Base-by-base conservation (phyloP, 202 grass and related monocot genomes). In the Musa balbisiana region DNA sequence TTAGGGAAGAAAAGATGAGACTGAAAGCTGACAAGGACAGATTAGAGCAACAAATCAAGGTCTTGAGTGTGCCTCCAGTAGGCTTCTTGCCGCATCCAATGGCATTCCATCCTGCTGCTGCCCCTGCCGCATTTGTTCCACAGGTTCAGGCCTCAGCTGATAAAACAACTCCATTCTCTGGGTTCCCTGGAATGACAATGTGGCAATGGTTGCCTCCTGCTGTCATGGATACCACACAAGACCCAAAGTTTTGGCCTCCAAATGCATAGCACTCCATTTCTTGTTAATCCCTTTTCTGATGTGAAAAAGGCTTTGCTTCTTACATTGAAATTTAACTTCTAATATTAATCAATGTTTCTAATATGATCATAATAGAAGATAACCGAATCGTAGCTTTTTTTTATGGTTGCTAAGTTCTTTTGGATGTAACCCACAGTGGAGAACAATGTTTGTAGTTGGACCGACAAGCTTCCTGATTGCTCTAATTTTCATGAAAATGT, bases 181-280 rank as follows among this genome's bases (percentile, higher is more conserved):
- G 78, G 0, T 93, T 84, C 77, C 85, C 85, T 22, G 82, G 83
- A 33, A 80, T 88, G 81, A 83, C 91, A 13, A 93, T 93, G 91
- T 93, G 91, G 91, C 91, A 88, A 17, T 93, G 87, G 88, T 50
- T 93, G 83, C 91, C 91, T 60, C 83, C 83, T 20, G 70, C 85
- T 0, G 83, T 76, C 0, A 12, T 93, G 68, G 91, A 93, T 64
- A 93, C 91, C n/a, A 90, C 87, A 66, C 87, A 93, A 66, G 91
- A 93, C 65, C 77, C 91, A 65, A 90, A 84, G 82, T 76, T 93
- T 25, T 93, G 91, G 91, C 91, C 91, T 9, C 91, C 91, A 2
- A 93, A 93, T 86, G 91, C 87, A 55, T 90, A 87, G 14, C 55
- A n/a, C 16, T 58, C 55, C 55, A 16, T 58, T 58, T 17, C 55